Conservation (phyloP, 306 rosid species). For the Pachyrhizus erosus region DNA sequence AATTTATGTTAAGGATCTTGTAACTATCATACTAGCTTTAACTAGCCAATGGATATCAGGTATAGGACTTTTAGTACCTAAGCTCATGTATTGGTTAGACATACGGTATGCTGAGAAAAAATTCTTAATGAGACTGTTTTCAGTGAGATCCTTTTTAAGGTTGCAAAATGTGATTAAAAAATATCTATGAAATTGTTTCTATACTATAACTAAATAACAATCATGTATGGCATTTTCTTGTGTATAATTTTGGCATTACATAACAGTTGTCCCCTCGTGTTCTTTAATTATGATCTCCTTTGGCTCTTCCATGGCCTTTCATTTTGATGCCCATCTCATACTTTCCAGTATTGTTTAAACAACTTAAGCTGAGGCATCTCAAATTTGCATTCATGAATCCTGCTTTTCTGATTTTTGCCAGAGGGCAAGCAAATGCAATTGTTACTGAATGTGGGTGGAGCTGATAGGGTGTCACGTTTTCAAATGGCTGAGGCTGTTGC, state of each 20-base stretch:
- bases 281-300: constrained; percentile 6
- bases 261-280: not conserved
- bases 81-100: not conserved
- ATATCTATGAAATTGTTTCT: not conserved
- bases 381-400: constrained; percentile 32
- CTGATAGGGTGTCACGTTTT: constrained; percentile 79
- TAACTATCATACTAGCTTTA: constrained; percentile 61
- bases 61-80: constrained; percentile 40
- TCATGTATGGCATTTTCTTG: constrained; percentile 8
- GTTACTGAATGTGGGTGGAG: constrained; percentile 85
- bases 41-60: constrained; percentile 79
- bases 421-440: constrained; percentile 75
- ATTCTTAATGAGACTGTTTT: not conserved
- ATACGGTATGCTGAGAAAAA: not conserved
- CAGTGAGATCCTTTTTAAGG: not conserved
- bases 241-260: not conserved
- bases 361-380: constrained; percentile 30
- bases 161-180: constrained; percentile 21
- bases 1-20: constrained; percentile 82
- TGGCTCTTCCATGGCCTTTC: constrained; percentile 9
- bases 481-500: constrained; percentile 94
- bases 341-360: constrained; percentile 33
- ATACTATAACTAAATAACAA: not conserved
- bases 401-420: constrained; percentile 38
- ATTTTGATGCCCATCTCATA: not conserved